Conservation (phyloP, 192 early-diverging fungal species). For the Coemansia umbellata region DNA sequence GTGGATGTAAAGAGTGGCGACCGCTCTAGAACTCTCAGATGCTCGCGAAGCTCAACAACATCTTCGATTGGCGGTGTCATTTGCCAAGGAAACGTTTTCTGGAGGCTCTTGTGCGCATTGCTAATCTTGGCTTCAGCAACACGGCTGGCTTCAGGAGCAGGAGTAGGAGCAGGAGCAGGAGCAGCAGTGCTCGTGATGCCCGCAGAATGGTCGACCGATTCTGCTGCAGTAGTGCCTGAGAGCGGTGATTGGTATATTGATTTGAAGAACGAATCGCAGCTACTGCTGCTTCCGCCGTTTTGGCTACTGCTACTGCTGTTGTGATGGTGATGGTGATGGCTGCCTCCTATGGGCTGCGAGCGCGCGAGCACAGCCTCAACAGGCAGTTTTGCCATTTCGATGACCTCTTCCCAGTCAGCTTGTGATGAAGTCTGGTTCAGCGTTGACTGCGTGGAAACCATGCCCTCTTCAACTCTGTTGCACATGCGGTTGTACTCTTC, state of each 20-base stretch:
- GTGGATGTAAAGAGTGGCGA: constrained; percentile 36
- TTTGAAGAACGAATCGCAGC: constrained; percentile 11
- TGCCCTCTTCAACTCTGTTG: constrained; percentile 20
- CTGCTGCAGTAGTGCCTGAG: constrained; percentile 20
- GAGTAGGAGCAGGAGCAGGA: neutral
- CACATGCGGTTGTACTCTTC: constrained; percentile 36
- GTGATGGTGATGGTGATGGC: neutral
- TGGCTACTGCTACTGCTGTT: constrained; percentile 7
- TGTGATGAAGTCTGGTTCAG: constrained; percentile 20
- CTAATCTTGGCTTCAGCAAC: neutral
- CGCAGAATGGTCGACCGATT: constrained; percentile 8
- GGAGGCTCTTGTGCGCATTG: neutral
- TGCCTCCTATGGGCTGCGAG: neutral
- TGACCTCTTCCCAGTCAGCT: constrained; percentile 49
- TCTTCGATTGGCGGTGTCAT: constrained; percentile 47
- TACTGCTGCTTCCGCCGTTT: constrained; percentile 14
- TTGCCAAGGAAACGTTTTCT: constrained; percentile 29
- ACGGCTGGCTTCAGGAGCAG: too few relatives aligned
- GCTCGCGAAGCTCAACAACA: constrained; percentile 28
- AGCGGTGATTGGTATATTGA: constrained; percentile 18
- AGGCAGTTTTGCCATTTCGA: constrained; percentile 34
- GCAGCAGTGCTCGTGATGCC: neutral
- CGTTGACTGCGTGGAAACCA: constrained; percentile 5
- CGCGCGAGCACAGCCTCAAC: constrained; percentile 7
- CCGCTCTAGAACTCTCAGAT: constrained; percentile 30